Conservation (phyloP, 2,329 filamentous ascomycete species). For the Boeremia exigua region DNA sequence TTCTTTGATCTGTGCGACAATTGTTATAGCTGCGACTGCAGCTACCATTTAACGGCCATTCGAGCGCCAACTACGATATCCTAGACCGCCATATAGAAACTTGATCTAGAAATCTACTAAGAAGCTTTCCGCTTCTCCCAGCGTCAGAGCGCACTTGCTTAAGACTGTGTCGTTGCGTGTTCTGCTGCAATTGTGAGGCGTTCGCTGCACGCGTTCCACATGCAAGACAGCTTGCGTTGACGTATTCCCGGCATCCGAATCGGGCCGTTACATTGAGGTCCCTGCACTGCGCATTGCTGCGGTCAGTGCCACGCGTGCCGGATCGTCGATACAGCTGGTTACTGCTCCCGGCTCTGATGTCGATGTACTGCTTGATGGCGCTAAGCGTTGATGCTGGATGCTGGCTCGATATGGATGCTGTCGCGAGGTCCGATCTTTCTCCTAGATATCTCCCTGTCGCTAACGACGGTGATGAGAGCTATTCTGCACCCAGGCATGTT, state of each 20-base stretch:
- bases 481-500: too few relatives aligned
- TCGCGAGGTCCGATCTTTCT: constrained; percentile 3
- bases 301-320: neutral
- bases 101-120: constrained; percentile 2
- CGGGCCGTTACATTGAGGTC: constrained; percentile 11
- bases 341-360: neutral
- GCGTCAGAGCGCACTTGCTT: neutral
- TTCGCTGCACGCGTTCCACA: constrained; percentile 3
- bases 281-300: neutral
- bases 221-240: constrained; percentile 15
- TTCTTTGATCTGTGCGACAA: constrained; percentile 2
- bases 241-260: constrained; percentile 11
- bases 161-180: neutral
- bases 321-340: neutral
- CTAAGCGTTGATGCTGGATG: neutral
- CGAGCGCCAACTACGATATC: constrained; percentile 14
- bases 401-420: neutral
- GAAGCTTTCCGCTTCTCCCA: constrained; percentile 1
- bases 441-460: constrained; percentile 1
- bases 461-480: too few relatives aligned
- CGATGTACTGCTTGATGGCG: neutral
- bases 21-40: neutral
- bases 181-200: constrained; percentile 1
- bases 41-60: constrained; percentile 4
- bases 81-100: constrained; percentile 12